Evolutionary conservation across 2,329 filamentous ascomycete species (phyloP).

Genomic region (Colletotrichum sublineola): DNA sequence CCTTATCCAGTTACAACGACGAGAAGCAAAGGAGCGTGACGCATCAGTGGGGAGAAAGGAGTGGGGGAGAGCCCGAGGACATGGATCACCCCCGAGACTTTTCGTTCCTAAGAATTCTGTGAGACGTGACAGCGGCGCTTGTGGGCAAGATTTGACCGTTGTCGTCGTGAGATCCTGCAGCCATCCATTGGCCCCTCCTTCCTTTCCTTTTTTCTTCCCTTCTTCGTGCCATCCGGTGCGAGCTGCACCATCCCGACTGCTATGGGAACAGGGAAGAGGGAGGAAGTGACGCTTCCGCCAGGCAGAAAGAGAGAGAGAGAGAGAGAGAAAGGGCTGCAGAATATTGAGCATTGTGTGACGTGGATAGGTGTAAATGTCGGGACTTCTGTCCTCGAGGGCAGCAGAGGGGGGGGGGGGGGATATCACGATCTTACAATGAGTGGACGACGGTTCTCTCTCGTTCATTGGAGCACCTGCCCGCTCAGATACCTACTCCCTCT

Average conservation of each 20-base stretch:
- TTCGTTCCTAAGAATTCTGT: slow-evolving; percentile 18
- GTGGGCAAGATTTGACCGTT: slow-evolving; percentile 25
- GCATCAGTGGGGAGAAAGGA: not conserved
- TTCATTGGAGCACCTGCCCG: not conserved
- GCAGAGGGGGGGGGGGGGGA: not conserved
- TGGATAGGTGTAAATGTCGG: not conserved
- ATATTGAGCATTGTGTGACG: not conserved
- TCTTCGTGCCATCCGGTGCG: not conserved
- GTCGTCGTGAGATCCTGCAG: slow-evolving; percentile 39
- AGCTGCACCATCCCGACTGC: not conserved
- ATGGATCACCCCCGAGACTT: slow-evolving; percentile 10
- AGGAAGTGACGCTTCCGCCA: not conserved
- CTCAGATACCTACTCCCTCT: not conserved
- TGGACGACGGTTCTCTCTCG: not conserved
- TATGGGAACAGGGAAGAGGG: not conserved
- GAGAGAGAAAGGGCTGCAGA: not conserved
- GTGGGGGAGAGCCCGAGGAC: not conserved
- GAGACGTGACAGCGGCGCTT: slow-evolving; percentile 21
- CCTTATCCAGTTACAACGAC: not conserved
- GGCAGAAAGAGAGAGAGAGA: not conserved
- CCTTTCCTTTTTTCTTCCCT: not conserved
- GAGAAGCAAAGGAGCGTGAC: not conserved
- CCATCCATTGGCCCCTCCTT: slow-evolving; percentile 4
- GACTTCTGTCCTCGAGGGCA: not conserved
- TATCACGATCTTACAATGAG: not conserved